Evolutionary conservation across 441 rosid genomes (phyloP), one percentile per base, ranked within the genome.

Genomic region (Raphanus hybrid): DNA sequence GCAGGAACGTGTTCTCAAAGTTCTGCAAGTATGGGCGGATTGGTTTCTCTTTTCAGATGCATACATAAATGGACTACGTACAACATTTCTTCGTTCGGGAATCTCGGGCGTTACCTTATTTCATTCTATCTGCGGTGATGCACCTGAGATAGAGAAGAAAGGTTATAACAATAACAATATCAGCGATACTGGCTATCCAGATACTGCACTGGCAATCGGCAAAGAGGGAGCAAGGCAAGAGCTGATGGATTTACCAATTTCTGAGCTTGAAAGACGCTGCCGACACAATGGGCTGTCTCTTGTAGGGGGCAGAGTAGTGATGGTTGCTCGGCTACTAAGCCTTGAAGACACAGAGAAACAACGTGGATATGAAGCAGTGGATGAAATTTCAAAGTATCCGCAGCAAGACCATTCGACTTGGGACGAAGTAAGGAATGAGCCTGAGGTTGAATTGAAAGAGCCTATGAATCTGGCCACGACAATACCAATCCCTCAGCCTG

Each of bases 11-110:
- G 97, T 96, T 70, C 82, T 94, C 82, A 96, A 94, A 86, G 99
- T 96, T 32, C 84, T 96, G 87, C 98, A 96, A 81, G 99, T 96
- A 35, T 96, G 99, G 99, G 86, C 98, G 35, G 99, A 96, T 77
- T 94, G 98, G 99, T 96, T 94, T 88, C 94, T 96, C 67, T 96
- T 96, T 82, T 94, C 98, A 64, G 99, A 96, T 81, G 99, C 98
- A 71, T 96, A 96, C 83, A 94, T 96, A 69, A 86, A 90, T 79
- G 98, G 99, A 75, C 85, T 94, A 58, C 90, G 98, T 57, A 94
- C 99, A 32, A 92, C 98, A 37, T 96, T 96, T 86, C 93, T 94
- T 64, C 91, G 98, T 65, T 85, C 94, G 50, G 88, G 97, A 79
- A 85, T 83, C 77, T 96, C 97, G 69, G 99, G 98, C 52, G 98